A percentile compares a stretch with the other conserved stretches of the same genome.
Conservation (phyloP, 1,284 basidiomycete genomes). For the Malassezia sympodialis region DNA sequence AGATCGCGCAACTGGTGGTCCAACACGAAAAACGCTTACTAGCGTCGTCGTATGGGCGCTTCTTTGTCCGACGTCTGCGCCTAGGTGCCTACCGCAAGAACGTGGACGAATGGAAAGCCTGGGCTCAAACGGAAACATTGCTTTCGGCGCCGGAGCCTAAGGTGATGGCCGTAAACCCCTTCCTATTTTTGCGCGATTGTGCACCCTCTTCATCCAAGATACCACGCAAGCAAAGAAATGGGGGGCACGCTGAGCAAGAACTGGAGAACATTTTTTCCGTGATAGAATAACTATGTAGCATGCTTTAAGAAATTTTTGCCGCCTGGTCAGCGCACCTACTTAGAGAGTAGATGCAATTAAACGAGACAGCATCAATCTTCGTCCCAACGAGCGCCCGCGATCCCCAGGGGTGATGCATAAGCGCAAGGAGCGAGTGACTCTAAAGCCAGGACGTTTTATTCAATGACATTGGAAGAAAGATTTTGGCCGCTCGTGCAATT, state of each 20-base stretch:
- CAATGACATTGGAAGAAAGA: slow-evolving; percentile 11
- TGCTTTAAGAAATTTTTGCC: slow-evolving; percentile 1
- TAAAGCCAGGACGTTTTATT: slow-evolving; percentile 17
- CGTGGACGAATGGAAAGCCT: slow-evolving; percentile 30
- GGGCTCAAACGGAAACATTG: slow-evolving; percentile 6
- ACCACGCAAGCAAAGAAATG: background rate
- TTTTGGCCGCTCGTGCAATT: background rate
- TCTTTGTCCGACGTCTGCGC: slow-evolving; percentile 36
- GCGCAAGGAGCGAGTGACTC: slow-evolving; percentile 20
- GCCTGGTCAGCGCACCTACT: background rate
- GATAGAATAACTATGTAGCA: slow-evolving; percentile 1
- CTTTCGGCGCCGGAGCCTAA: background rate
- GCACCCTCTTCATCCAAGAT: background rate
- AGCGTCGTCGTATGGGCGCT: slow-evolving; percentile 27
- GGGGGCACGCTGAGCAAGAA: slow-evolving; percentile 1
- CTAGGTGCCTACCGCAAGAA: slow-evolving; percentile 33
- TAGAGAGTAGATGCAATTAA: background rate
- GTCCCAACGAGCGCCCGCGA: slow-evolving; percentile 20
- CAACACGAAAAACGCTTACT: slow-evolving; percentile 26
- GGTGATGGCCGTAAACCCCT: background rate
- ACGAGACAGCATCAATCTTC: slow-evolving; percentile 7
- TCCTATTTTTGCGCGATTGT: slow-evolving; percentile 1
- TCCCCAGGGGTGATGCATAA: slow-evolving; percentile 13
- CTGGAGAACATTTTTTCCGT: slow-evolving; percentile 8
- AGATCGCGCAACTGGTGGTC: slow-evolving; percentile 22